phyloP scores from a whole-genome alignment of 2,329 filamentous ascomycete species.

The Fusarium nurragi region DNA sequence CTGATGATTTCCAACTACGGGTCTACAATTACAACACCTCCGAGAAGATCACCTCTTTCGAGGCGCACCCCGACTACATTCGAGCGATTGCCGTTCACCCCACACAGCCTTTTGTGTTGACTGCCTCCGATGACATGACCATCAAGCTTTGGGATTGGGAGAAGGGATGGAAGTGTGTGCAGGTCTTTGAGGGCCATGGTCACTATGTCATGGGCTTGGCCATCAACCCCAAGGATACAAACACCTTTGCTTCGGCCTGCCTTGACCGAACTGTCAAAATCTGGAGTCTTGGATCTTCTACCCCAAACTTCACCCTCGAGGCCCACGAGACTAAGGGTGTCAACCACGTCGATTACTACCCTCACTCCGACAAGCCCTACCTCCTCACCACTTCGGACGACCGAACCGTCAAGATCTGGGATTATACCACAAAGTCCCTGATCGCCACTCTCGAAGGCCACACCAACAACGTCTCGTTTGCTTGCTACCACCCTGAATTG shows the following conservation, averaged over 20 bases:
- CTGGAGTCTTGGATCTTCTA: constrained; percentile 93
- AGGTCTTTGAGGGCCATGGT: constrained; percentile 94
- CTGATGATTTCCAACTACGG: constrained; percentile 86
- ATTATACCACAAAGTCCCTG: constrained; percentile 97
- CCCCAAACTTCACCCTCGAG: constrained; percentile 95
- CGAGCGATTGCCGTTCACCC: constrained; percentile 96
- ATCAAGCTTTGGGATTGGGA: constrained; percentile 99
- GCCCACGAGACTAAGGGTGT: constrained; percentile 98
- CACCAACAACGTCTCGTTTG: constrained; percentile 97
- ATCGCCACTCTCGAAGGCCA: constrained; percentile 97
- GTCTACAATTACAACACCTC: constrained; percentile 99
- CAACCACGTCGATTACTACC: constrained; percentile 94
- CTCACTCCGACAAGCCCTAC: constrained; percentile 80
- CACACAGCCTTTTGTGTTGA: constrained; percentile 93
- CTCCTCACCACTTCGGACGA: constrained; percentile 97
- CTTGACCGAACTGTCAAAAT: constrained; percentile 97
- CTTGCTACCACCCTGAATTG: constrained; percentile 95
- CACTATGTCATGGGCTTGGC: constrained; percentile 97
- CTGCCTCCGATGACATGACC: constrained; percentile 97
- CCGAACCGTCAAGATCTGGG: constrained; percentile 97
- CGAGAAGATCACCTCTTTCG: constrained; percentile 96
- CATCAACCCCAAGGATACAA: constrained; percentile 97
- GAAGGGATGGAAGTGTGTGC: constrained; percentile 96
- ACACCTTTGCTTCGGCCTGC: constrained; percentile 91
- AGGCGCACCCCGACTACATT: constrained; percentile 98